Evolutionary conservation across 768 basidiomycete species (phyloP).

Genomic region (Rubroboletus satanas): DNA sequence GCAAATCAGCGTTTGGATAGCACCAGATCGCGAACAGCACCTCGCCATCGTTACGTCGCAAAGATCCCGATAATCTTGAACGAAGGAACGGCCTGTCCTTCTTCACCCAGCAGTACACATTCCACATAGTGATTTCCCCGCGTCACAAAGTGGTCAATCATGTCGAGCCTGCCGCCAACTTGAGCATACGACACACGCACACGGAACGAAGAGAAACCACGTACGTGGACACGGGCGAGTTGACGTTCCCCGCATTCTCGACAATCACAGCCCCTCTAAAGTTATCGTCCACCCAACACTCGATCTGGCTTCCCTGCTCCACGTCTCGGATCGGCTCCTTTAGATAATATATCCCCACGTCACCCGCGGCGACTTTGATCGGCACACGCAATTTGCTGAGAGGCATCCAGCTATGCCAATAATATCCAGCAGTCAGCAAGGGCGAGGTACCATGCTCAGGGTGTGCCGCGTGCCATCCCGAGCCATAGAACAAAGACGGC

Average conservation of each 20-base stretch:
- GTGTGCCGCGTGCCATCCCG: slow-evolving; percentile 84
- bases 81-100: slow-evolving; percentile 69
- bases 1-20: neutral
- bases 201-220: slow-evolving; percentile 27
- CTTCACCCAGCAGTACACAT: slow-evolving; percentile 84
- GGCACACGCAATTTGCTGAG: slow-evolving; percentile 81
- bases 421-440: slow-evolving; percentile 67
- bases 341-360: slow-evolving; percentile 88
- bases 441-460: slow-evolving; percentile 47
- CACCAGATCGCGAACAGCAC: neutral
- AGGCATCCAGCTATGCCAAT: slow-evolving; percentile 89
- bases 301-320: slow-evolving; percentile 64
- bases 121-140: slow-evolving; percentile 92
- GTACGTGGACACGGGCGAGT: slow-evolving; percentile 62
- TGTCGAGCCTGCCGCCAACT: slow-evolving; percentile 50
- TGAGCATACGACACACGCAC: neutral
- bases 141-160: slow-evolving; percentile 86
- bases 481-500: slow-evolving; percentile 88
- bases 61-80: slow-evolving; percentile 95
- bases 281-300: slow-evolving; percentile 99
- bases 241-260: slow-evolving; percentile 69
- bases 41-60: slow-evolving; percentile 47
- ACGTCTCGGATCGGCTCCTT: slow-evolving; percentile 59
- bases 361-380: slow-evolving; percentile 80
- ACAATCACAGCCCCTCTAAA: slow-evolving; percentile 70